Evolutionary conservation across 768 basidiomycete species (phyloP).

Genomic region (Termitomyces sp.): DNA sequence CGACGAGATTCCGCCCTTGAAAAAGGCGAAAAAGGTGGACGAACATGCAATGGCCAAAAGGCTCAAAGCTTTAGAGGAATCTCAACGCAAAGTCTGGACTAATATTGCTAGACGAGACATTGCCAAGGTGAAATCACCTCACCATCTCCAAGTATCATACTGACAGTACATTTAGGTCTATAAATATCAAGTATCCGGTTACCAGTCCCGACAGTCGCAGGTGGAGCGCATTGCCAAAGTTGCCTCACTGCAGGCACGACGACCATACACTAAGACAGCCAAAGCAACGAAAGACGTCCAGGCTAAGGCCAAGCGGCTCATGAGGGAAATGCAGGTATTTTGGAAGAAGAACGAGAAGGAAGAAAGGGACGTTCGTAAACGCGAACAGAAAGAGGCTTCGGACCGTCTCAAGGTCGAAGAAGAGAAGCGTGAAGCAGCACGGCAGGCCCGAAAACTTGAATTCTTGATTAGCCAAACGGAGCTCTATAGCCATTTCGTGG

Average conservation of each 20-base stretch:
- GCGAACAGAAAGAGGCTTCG: conserved; percentile 91
- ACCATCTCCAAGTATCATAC: neutral
- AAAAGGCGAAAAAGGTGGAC: conserved; percentile 76
- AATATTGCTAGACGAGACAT: conserved; percentile 85
- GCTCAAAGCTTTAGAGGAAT: conserved; percentile 74
- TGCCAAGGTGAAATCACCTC: conserved; percentile 55
- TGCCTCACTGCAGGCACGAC: conserved; percentile 75
- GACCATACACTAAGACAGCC: conserved; percentile 69
- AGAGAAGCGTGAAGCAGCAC: conserved; percentile 88
- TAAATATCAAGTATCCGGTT: conserved; percentile 69
- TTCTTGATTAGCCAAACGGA: conserved; percentile 99
- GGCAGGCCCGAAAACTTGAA: conserved; percentile 95
- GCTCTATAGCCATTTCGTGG: conserved; percentile 98
- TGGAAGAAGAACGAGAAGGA: conserved; percentile 99
- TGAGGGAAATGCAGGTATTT: conserved; percentile 95
- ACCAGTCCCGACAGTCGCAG: conserved; percentile 65
- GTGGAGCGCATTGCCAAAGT: conserved; percentile 74
- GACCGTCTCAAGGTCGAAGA: conserved; percentile 88
- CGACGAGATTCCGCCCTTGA: conserved; percentile 67
- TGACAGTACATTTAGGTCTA: conserved; percentile 56
- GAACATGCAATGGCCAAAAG: conserved; percentile 71
- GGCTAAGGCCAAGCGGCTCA: conserved; percentile 80
- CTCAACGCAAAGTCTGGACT: conserved; percentile 87
- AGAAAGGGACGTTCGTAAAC: conserved; percentile 88
- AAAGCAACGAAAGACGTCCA: conserved; percentile 83